Evolutionary conservation across 2,329 filamentous ascomycete species (phyloP).

Genomic region (Chalaropsis thielavioides): DNA sequence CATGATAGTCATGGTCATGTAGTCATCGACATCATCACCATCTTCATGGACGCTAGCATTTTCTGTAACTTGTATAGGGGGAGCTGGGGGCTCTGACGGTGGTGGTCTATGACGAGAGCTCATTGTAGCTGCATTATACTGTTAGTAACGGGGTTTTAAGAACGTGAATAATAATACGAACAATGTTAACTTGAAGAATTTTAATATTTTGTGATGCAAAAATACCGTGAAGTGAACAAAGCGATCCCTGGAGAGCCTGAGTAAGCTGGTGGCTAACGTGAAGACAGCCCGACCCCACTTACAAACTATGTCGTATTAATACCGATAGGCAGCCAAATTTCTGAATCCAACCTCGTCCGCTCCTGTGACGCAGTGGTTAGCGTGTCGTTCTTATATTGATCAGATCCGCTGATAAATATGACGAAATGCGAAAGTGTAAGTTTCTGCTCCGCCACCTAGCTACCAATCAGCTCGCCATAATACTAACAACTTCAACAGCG

Average conservation of each 20-base stretch:
- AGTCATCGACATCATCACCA: constrained; percentile 66
- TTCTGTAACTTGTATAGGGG: background rate
- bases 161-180: background rate
- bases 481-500: constrained; percentile 17
- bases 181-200: background rate
- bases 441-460: background rate
- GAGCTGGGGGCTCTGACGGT: background rate
- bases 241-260: background rate
- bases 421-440: constrained; percentile 20
- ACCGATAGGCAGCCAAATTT: constrained; percentile 5
- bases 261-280: no score
- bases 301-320: constrained; percentile 4
- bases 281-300: background rate
- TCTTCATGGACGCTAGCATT: constrained; percentile 19
- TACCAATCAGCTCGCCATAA: constrained; percentile 13
- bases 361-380: constrained; percentile 20
- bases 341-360: constrained; percentile 15
- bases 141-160: background rate
- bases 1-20: constrained; percentile 84
- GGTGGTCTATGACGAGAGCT: background rate
- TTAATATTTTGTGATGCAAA: constrained; percentile 8
- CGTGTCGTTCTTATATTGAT: constrained; percentile 20
- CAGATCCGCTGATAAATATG: constrained; percentile 18
- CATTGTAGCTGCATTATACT: background rate
- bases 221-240: constrained; percentile 4